Base-by-base conservation (phyloP, 1,284 basidiomycete species). In the Schizopora paradoxa region DNA sequence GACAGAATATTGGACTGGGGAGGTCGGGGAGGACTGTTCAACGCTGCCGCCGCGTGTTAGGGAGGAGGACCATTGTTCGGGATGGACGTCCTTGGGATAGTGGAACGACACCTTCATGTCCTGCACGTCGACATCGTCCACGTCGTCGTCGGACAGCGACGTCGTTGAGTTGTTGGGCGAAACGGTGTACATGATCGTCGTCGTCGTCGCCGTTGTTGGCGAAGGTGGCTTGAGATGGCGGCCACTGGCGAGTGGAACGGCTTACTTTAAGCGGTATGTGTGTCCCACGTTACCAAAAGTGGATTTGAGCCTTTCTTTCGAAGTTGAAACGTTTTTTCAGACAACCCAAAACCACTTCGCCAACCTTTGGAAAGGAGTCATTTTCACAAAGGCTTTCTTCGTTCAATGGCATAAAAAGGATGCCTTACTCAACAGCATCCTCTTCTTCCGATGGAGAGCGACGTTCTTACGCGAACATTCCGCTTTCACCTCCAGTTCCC, bases 101-200 rank as follows among this genome's bases (percentile, higher is more conserved):
- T 46, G 51, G 16, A 80, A 79, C 2, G 75, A 72, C 40, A 74
- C 65, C 46, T 71, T 65, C 38, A 72, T 58, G 42, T 66, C 59
- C 45, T 51, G 74, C 70, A 68, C 69, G 49, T 64, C 65, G 51
- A 79, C 73, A 39, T 82, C 76, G 54, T 85, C 79, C 57, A 83
- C 81, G 61, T 82, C 76, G 56, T 48, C 45, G 44, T 54, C 55
- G 3, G 54, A 56, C n/a, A 51, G 48, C 6, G 54, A 56, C 6
- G 54, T 54, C 23, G 50, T 44, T 8, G 56, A 58, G 62, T 76
- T 56, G 39, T 63, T 57, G 37, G 65, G 60, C 47, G 66, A 58
- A 44, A 61, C 22, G 5, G 45, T 23, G 28, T 41, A 46, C 34
- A 50, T 35, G 25, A 21, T 23, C 41, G 23, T 48, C 25, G 28